phyloP scores from a whole-genome alignment of 768 basidiomycete genomes.

The Termitomyces sp. region DNA sequence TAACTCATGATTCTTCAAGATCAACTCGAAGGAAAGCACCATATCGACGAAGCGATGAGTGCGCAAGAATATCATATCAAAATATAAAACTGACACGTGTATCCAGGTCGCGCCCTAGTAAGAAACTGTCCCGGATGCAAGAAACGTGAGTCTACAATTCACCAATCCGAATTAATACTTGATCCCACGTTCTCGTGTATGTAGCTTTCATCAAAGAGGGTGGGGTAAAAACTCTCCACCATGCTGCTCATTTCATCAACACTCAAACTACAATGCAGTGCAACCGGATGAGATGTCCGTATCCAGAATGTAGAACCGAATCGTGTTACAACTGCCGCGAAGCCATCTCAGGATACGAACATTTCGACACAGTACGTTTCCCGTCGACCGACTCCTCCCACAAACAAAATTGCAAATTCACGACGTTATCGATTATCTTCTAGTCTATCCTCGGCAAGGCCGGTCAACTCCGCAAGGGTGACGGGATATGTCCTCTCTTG shows the following conservation, averaged over 20 bases:
- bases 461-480: background rate
- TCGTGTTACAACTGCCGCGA: constrained; percentile 85
- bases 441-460: background rate
- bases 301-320: constrained; percentile 49
- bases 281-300: constrained; percentile 87
- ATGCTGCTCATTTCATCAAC: background rate
- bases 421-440: constrained; percentile 12
- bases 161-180: background rate
- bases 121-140: constrained; percentile 83
- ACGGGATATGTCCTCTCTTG: constrained; percentile 57
- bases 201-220: constrained; percentile 74
- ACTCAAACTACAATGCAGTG: constrained; percentile 41
- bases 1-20: background rate
- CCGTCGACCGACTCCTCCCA: background rate
- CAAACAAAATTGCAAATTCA: background rate
- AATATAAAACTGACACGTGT: background rate
- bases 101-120: constrained; percentile 70
- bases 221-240: constrained; percentile 45
- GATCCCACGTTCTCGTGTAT: constrained; percentile 17
- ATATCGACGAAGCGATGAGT: constrained; percentile 94
- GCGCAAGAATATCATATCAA: background rate
- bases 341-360: constrained; percentile 68
- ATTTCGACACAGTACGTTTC: constrained; percentile 52
- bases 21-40: constrained; percentile 51
- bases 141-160: constrained; percentile 45